Conservation (phyloP, 2,329 filamentous ascomycete genomes). For the Botrytis fragariae region DNA sequence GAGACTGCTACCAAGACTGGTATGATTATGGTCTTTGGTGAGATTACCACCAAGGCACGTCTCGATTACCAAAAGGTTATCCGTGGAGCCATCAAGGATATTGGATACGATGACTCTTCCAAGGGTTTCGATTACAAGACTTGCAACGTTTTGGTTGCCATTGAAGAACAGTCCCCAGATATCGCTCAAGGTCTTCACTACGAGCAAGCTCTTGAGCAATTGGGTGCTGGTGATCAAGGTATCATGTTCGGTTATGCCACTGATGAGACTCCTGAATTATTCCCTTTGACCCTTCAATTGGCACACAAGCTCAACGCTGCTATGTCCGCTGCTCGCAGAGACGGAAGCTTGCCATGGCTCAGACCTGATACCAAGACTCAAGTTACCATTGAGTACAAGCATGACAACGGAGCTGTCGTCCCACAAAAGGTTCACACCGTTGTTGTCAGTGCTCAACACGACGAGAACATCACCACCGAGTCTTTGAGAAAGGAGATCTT, state of each 20-base stretch:
- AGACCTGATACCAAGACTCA: conserved; percentile 99
- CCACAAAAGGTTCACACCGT: conserved; percentile 93
- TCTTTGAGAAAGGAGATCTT: conserved; percentile 89
- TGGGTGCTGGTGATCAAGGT: conserved; percentile 98
- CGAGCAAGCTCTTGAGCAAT: conserved; percentile 93
- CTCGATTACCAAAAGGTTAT: conserved; percentile 99
- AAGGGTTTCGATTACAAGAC: conserved; percentile 99
- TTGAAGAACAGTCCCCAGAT: conserved; percentile 98
- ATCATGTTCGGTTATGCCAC: conserved; percentile 99
- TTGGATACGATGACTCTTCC: conserved; percentile 92
- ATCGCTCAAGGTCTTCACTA: conserved; percentile 99
- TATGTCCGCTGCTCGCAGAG: conserved; percentile 85
- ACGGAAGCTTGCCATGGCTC: conserved; percentile 88
- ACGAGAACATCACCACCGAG: conserved; percentile 83
- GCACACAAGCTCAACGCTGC: conserved; percentile 96
- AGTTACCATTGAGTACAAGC: conserved; percentile 97
- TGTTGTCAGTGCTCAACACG: conserved; percentile 95
- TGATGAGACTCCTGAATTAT: conserved; percentile 96
- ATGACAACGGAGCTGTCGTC: conserved; percentile 90
- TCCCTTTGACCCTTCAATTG: conserved; percentile 89
- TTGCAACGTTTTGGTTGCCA: conserved; percentile 95
- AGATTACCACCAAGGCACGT: conserved; percentile 94
- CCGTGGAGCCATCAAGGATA: conserved; percentile 93
- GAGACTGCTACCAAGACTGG: conserved; percentile 99
- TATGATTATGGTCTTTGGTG: conserved; percentile 98